A percentile compares a stretch with the other conserved stretches of the same genome.
Evolutionary conservation across 148 eudicot genomes (phyloP).

Genomic region (Amaranthus hypochondriacus): DNA sequence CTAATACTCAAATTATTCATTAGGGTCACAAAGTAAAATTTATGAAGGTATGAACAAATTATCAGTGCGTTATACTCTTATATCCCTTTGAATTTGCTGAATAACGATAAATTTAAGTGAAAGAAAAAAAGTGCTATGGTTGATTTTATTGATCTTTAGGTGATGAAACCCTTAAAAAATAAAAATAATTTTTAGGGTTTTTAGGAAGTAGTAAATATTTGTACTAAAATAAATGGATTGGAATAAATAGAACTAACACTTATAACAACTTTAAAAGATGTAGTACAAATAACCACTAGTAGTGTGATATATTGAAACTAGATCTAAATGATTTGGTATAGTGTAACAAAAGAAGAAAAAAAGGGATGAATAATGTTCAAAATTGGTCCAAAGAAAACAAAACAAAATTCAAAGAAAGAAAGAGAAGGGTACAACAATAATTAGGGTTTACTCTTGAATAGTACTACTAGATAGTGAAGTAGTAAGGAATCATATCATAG

Average conservation of each 20-base stretch:
- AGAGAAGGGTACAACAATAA: slow-evolving; percentile 18
- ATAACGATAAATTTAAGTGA: too few relatives aligned
- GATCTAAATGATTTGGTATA: slow-evolving; percentile 15
- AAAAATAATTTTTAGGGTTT: slow-evolving; percentile 24
- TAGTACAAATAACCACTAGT: background rate
- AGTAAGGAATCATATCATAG: slow-evolving; percentile 9
- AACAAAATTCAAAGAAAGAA: background rate
- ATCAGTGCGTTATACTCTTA: too few relatives aligned
- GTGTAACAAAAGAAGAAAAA: slow-evolving; percentile 12
- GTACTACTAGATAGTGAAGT: background rate
- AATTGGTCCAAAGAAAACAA: background rate
- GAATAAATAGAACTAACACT: background rate
- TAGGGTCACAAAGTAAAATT: too few relatives aligned
- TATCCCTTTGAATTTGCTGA: too few relatives aligned
- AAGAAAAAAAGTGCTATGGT: too few relatives aligned
- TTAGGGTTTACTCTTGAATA: slow-evolving; percentile 31
- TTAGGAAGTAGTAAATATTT: slow-evolving; percentile 8
- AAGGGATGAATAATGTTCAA: background rate
- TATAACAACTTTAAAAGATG: background rate
- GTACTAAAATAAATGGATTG: background rate
- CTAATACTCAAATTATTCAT: too few relatives aligned
- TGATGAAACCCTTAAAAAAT: too few relatives aligned
- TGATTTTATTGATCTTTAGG: too few relatives aligned
- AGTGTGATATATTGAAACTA: background rate
- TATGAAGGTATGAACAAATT: too few relatives aligned